Conservation (phyloP, 176 grass and related monocot species). For the Avena sativa region DNA sequence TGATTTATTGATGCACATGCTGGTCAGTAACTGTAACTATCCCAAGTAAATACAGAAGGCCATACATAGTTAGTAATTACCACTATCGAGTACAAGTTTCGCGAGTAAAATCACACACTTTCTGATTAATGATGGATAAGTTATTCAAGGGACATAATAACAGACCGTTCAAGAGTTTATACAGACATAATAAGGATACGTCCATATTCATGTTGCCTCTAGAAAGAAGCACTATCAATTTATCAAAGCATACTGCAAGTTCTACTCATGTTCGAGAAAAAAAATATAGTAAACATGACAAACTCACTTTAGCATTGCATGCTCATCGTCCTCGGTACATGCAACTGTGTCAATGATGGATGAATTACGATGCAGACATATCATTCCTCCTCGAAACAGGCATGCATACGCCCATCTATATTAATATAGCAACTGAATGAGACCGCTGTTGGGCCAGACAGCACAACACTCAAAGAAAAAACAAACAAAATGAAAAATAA, state of each 20-base stretch:
- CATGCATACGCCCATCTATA: no score
- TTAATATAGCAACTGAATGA: no score
- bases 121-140: background rate
- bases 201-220: conserved; percentile 37
- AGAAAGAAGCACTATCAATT: background rate
- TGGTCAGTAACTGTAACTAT: conserved; percentile 30
- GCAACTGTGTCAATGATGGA: background rate
- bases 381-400: no score
- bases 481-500: no score
- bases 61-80: conserved; percentile 36
- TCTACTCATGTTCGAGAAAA: conserved; percentile 1
- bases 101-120: conserved; percentile 16
- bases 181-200: conserved; percentile 14
- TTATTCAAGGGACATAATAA: conserved; percentile 8
- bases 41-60: background rate
- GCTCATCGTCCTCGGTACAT: conserved; percentile 3
- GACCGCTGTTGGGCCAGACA: no score
- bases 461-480: no score
- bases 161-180: conserved; percentile 32
- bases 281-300: conserved; percentile 1
- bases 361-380: background rate
- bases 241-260: background rate
- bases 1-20: conserved; percentile 14
- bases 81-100: conserved; percentile 8
- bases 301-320: background rate